phyloP scores from a whole-genome alignment of 495 filamentous ascomycete species.

The Monascus purpureus region DNA sequence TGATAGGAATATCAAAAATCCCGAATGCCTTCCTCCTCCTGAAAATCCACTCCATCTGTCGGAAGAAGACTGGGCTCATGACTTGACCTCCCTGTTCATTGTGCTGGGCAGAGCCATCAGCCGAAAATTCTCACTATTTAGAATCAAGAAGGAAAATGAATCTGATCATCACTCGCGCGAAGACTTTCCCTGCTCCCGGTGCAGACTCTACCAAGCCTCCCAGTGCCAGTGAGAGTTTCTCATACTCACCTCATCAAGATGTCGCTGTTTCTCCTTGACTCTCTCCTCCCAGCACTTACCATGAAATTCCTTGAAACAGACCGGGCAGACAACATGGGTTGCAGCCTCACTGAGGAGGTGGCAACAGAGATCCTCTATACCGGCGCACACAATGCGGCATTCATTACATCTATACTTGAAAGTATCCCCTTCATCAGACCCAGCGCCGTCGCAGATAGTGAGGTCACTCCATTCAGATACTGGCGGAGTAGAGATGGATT shows the following conservation, averaged over 20 bases:
- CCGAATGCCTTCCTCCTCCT: no score
- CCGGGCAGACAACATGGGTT: background rate
- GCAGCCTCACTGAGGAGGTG: background rate
- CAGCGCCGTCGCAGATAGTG: background rate
- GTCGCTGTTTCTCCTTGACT: background rate
- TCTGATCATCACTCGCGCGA: no score
- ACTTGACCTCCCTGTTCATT: no score
- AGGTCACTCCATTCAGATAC: background rate
- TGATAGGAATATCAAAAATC: no score
- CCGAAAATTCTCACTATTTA: no score
- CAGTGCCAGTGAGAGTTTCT: no score
- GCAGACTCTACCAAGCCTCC: no score
- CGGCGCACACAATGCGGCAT: background rate
- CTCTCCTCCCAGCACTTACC: background rate
- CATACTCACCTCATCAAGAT: background rate
- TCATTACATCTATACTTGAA: background rate
- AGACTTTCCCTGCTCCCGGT: no score
- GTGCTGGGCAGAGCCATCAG: no score
- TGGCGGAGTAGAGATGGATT: background rate
- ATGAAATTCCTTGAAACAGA: background rate
- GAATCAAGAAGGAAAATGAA: no score
- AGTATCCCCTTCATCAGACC: constrained; percentile 1
- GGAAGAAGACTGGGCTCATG: no score
- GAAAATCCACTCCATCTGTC: no score
- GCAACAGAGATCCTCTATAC: background rate